Conservation (phyloP, 1,284 basidiomycete species). For the Nidula niveotomentosa region DNA sequence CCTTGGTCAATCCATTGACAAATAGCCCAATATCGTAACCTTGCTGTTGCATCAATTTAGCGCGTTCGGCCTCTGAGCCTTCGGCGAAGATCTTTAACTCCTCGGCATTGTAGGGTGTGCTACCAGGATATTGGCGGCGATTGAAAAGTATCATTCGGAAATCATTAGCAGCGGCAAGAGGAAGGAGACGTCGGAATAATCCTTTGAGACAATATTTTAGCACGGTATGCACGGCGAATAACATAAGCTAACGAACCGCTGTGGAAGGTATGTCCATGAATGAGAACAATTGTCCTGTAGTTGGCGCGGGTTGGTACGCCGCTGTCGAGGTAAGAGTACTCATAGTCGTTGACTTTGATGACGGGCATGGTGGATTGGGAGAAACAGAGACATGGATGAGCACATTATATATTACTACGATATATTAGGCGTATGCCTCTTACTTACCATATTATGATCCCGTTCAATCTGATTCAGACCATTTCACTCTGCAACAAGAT, state of each 20-base stretch:
- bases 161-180: constrained; percentile 7
- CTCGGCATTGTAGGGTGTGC: constrained; percentile 13
- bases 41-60: constrained; percentile 10
- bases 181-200: constrained; percentile 13
- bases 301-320: constrained; percentile 3
- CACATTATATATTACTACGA: no score
- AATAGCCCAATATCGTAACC: constrained; percentile 15
- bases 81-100: constrained; percentile 9
- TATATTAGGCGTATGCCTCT: no score
- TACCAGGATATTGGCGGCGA: constrained; percentile 19
- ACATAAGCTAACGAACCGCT: constrained; percentile 7
- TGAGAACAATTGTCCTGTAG: constrained; percentile 17
- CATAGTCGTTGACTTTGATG: background rate
- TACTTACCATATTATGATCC: no score
- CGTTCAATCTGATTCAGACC: no score
- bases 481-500: no score
- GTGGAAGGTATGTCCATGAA: constrained; percentile 20
- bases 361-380: background rate
- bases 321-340: constrained; percentile 5
- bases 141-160: constrained; percentile 18
- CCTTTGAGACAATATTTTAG: constrained; percentile 1
- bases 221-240: background rate
- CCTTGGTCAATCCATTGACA: constrained; percentile 12
- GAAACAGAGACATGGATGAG: no score
- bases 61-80: constrained; percentile 9